Evolutionary conservation across 2,329 filamentous ascomycete genomes (phyloP).

Genomic region (Fusarium floridanum): DNA sequence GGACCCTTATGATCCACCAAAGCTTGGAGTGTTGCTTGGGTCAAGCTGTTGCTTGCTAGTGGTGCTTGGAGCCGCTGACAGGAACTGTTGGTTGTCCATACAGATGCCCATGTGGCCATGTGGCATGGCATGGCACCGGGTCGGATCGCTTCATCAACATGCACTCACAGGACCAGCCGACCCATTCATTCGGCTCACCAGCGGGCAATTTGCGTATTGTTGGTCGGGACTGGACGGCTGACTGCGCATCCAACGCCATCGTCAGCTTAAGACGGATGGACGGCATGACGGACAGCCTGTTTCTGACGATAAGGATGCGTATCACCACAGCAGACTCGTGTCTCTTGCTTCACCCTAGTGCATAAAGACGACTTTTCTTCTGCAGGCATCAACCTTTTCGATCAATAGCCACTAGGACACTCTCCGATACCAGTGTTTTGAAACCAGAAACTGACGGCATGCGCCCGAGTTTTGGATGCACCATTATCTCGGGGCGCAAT

Average conservation of each 20-base stretch:
- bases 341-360: not conserved
- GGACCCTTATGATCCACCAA: constrained; percentile 26
- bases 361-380: not conserved
- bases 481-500: not conserved
- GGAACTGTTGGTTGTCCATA: constrained; percentile 12
- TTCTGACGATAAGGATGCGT: not conserved
- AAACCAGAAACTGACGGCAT: not conserved
- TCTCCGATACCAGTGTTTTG: not conserved
- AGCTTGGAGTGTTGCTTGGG: constrained; percentile 18
- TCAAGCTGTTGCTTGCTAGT: constrained; percentile 22
- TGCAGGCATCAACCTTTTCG: not conserved
- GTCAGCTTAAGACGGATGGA: constrained; percentile 12
- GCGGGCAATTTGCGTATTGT: not conserved
- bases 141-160: constrained; percentile 28
- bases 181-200: constrained; percentile 17
- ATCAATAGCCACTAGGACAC: not conserved
- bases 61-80: not conserved
- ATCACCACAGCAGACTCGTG: not conserved
- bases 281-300: not conserved
- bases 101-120: constrained; percentile 34
- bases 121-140: constrained; percentile 38
- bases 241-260: constrained; percentile 10
- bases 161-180: constrained; percentile 12
- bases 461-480: not conserved
- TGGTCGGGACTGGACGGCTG: not conserved